Evolutionary conservation across 169 alveolate genomes (phyloP).

Genomic region (Eimeria maxima): DNA sequence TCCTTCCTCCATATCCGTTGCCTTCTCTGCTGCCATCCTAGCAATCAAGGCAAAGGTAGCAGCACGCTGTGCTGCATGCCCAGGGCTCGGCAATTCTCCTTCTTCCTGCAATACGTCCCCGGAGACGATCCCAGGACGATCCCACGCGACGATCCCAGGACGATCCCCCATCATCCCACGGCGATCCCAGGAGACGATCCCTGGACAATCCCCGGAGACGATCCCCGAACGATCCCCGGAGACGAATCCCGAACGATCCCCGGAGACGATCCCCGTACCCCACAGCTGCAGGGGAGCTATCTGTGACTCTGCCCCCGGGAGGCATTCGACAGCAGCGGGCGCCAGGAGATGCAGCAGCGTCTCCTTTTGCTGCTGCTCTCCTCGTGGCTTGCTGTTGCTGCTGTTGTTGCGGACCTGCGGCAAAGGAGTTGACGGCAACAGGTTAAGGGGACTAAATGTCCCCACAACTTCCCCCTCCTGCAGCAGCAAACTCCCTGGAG

Average conservation of each 20-base stretch:
- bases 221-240: too few relatives aligned
- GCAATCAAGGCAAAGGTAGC: constrained; percentile 47
- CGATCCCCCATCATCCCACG: too few relatives aligned
- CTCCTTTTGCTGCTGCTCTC: neutral
- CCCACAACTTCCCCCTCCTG: neutral
- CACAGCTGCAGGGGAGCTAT: neutral
- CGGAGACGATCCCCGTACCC: too few relatives aligned
- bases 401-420: neutral
- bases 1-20: constrained; percentile 37
- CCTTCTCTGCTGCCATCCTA: constrained; percentile 34
- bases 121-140: neutral
- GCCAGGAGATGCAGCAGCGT: neutral
- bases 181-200: neutral
- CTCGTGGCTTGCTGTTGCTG: neutral
- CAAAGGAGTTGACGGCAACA: neutral
- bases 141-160: neutral
- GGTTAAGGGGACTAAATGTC: neutral
- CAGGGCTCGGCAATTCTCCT: constrained; percentile 34
- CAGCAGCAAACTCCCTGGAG: neutral
- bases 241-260: too few relatives aligned
- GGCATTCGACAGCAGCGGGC: neutral
- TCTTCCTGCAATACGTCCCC: constrained; percentile 6
- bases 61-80: constrained; percentile 55
- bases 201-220: neutral
- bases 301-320: neutral